phyloP scores from a whole-genome alignment of 257 asterid species.

The Henckelia pumila region DNA sequence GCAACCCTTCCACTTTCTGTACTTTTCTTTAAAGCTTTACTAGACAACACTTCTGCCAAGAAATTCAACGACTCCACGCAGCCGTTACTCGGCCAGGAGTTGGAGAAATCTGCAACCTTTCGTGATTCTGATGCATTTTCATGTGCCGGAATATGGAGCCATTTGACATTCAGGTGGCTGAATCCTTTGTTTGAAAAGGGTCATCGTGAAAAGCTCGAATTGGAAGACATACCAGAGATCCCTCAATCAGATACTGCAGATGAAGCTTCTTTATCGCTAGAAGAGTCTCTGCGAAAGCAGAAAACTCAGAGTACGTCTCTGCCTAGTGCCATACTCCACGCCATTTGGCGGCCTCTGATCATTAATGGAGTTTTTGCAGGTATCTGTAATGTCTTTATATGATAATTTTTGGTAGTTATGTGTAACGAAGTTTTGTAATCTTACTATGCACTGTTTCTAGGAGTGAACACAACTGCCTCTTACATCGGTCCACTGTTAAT shows the following conservation, averaged over 20 bases:
- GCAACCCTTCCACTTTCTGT: conserved; percentile 51
- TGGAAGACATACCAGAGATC: conserved; percentile 52
- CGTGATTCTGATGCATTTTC: conserved; percentile 42
- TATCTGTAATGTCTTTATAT: conserved; percentile 16
- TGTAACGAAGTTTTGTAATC: neutral
- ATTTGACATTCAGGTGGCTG: conserved; percentile 66
- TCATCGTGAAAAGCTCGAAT: conserved; percentile 39
- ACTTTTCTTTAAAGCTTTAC: conserved; percentile 40
- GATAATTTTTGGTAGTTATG: neutral
- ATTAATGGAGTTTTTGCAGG: conserved; percentile 82
- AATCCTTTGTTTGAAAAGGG: conserved; percentile 73
- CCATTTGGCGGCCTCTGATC: conserved; percentile 47
- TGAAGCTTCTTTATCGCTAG: conserved; percentile 61
- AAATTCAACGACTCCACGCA: conserved; percentile 29
- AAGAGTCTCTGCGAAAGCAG: conserved; percentile 54
- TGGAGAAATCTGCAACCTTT: neutral
- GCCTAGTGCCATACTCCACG: conserved; percentile 48
- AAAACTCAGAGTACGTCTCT: conserved; percentile 41
- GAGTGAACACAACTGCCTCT: conserved; percentile 71
- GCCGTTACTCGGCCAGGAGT: conserved; percentile 43
- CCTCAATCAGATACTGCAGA: conserved; percentile 60
- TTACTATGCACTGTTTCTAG: conserved; percentile 29
- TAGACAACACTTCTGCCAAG: conserved; percentile 8
- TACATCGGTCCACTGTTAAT: conserved; percentile 76
- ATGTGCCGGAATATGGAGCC: conserved; percentile 69